Evolutionary conservation across 352 stramenopile species (phyloP), one percentile per base, ranked within the genome.

Genomic region (Blastocystis sp.): DNA sequence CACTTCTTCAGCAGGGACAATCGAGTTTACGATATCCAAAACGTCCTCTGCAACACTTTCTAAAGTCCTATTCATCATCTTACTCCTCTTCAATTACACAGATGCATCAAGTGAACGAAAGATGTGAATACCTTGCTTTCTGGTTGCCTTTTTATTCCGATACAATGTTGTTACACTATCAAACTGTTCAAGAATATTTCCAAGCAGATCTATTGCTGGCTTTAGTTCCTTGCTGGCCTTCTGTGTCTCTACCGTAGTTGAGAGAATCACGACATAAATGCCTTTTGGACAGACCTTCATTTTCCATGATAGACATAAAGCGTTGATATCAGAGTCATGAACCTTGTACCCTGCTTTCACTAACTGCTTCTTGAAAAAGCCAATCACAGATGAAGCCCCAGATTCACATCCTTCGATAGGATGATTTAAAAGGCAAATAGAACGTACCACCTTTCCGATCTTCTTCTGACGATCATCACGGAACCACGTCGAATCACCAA

Each of bases 401-500:
- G 95, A 75, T 21, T 71, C 97, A 81, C 95, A 97, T 91, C 96
- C 97, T 51, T 94, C 93, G 89, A 99, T 95, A 5, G 96, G 96
- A 90, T 98, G 95, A 91, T 98, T 96, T 89, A 99, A 92, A 88
- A 99, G 94, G 91, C 97, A 99, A 89, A 99, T 98, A 90, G 93
- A 98, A 88, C 97, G 94, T 59, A 98, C 94, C 63, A 98, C 94
- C 88, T 95, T 92, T 88, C 96, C 96, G 51, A 91, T 97, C 88
- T 94, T 92, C 87, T 91, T 91, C 57, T 96, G 92, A 91, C 98
- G 98, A 51, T 96, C 91, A 19, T 90, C 88, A 7, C 93, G 92
- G 89, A 99, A 99, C 92, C 98, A 99, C 57, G 95, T 98, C 59
- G 96, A 95, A 91, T 99, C 96, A 37, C 96, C 96, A 88, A 99